Percentiles rank a stretch among this genome's conserved stretches.
Conservation (phyloP, 441 rosid genomes). For the Viola pubescens region DNA sequence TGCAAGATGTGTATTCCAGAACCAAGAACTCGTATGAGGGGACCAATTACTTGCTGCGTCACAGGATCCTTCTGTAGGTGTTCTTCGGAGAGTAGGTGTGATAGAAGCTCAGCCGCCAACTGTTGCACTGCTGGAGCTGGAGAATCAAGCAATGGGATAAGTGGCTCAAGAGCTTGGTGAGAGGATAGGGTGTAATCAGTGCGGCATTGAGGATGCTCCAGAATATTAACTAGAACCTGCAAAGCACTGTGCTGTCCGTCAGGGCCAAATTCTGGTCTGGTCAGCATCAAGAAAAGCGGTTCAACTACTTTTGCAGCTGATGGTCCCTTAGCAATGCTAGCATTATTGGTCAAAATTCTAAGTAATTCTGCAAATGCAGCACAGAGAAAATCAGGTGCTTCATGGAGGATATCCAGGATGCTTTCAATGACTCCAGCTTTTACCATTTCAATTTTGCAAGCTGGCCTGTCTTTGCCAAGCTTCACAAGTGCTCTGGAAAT, state of each 20-base stretch:
- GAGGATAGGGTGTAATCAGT: slow-evolving; percentile 75
- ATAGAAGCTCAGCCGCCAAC: slow-evolving; percentile 96
- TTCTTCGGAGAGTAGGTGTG: slow-evolving; percentile 83
- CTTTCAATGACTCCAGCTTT: slow-evolving; percentile 97
- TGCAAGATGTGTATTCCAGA: slow-evolving; percentile 88
- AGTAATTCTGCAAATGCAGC: slow-evolving; percentile 93
- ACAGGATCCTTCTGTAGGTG: slow-evolving; percentile 87
- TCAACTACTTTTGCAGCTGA: slow-evolving; percentile 97
- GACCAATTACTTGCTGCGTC: slow-evolving; percentile 80
- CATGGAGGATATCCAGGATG: slow-evolving; percentile 83
- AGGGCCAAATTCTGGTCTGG: slow-evolving; percentile 82
- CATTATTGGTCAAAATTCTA: slow-evolving; percentile 95
- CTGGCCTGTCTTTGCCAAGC: slow-evolving; percentile 98
- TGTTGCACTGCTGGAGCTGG: slow-evolving; percentile 95
- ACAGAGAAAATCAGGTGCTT: slow-evolving; percentile 95
- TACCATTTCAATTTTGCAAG: slow-evolving; percentile 98
- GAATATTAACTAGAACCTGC: slow-evolving; percentile 92
- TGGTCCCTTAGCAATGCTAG: slow-evolving; percentile 89
- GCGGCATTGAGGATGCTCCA: slow-evolving; percentile 98
- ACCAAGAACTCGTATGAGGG: slow-evolving; percentile 80
- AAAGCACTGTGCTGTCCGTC: slow-evolving; percentile 95
- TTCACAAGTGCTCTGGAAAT: slow-evolving; percentile 97
- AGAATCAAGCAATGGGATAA: slow-evolving; percentile 92
- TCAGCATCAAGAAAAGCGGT: slow-evolving; percentile 74
- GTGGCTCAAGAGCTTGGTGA: slow-evolving; percentile 88